Evolutionary conservation across 179 eudicot genomes (phyloP), one percentile per base, ranked within the genome.

Genomic region (Gypsophila paniculata): DNA sequence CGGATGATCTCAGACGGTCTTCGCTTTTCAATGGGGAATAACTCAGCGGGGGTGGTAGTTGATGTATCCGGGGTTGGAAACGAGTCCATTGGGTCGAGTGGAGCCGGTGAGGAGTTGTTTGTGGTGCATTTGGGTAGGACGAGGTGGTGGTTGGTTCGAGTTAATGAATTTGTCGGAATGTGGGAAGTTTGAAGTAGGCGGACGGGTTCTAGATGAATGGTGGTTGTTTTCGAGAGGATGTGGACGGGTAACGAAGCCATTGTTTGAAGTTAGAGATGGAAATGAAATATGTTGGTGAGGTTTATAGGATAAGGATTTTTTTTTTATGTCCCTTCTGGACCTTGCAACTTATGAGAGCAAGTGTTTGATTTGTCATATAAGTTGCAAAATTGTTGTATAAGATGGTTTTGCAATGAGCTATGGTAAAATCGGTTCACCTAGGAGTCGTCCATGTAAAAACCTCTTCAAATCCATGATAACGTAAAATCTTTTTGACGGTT

Each of bases 21-120:
- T 5, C 96, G 82, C 65, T 84, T 88, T 51, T 90, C 91, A 15
- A 90, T 80, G 0, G 97, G 96, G 74, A 91, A 90, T 6, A 71
- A 79, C 11, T 88, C 94, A 0, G 89, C 68, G 68, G 77, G 80
- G 25, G 65, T 89, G 34, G 92, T 89, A 75, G 89, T 69, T 22
- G 44, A 65, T 49, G 89, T 46, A 22, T 46, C 52, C 4, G 75
- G 88, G 25, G 75, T 75, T 0, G 85, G 91, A 73, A 90, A 68
- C 19, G 65, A 19, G 62, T 78, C 85, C 2, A 70, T 29, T 8
- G 80, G 77, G 29, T 77, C 80, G 25, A 76, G 77, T 52, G 66
- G 61, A 32, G 79, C 8, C 52, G 81, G 53, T 9, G 76, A 51
- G 68, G 79, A 61, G 52, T 80, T 32, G 62, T 75, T 82, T 54